A percentile compares a stretch with the other conserved stretches of the same genome.
Evolutionary conservation across 73 alveolate genomes (phyloP).

Genomic region (Uronychia setigera): DNA sequence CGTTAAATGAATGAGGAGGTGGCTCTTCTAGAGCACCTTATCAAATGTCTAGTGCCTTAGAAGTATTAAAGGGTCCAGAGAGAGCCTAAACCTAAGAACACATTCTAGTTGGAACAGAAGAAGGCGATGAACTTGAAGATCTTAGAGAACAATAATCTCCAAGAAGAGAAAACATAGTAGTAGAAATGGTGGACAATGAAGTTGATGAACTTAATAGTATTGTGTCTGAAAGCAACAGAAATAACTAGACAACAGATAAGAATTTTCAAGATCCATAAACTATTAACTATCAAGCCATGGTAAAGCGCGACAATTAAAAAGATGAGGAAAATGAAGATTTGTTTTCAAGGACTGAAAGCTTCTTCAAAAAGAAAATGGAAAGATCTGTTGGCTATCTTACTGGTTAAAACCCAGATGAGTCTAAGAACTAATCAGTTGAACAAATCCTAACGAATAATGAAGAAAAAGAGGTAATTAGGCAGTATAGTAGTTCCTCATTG

Average conservation of each 20-base stretch:
- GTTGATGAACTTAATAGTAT: neutral
- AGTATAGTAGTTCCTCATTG: too few relatives aligned
- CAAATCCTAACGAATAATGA: too few relatives aligned
- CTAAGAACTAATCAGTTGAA: too few relatives aligned
- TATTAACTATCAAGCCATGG: neutral
- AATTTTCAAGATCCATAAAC: neutral
- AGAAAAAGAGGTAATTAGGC: too few relatives aligned
- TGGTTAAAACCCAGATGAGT: too few relatives aligned
- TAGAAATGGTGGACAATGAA: neutral
- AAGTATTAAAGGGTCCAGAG: neutral
- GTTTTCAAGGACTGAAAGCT: neutral
- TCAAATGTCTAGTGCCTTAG: neutral
- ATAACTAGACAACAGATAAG: neutral
- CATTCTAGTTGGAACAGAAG: neutral
- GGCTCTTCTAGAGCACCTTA: neutral
- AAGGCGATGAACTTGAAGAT: neutral
- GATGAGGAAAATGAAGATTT: neutral
- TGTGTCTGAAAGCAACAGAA: neutral
- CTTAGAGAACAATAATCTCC: neutral
- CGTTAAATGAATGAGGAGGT: neutral
- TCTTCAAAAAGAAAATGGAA: neutral
- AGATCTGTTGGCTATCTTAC: too few relatives aligned
- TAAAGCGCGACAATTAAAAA: neutral
- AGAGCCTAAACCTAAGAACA: neutral
- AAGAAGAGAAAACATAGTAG: neutral